A percentile compares a stretch with the other conserved stretches of the same genome.
These are phyloP conservation scores for Blakeslea trispora DNA, from an alignment of 371 early-diverging fungal species.

Conservation along the genomic window DNA sequence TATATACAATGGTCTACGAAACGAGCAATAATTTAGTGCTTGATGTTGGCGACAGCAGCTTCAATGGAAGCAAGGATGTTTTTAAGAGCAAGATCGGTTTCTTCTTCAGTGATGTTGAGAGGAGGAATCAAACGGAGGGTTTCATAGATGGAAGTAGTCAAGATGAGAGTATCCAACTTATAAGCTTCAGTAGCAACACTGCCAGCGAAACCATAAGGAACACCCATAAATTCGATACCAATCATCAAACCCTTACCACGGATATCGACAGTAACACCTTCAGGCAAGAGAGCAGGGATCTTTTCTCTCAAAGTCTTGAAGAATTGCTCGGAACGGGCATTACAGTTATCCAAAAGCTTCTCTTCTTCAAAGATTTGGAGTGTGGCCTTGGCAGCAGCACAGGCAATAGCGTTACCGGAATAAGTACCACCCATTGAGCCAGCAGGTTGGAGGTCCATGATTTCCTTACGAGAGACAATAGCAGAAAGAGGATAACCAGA, in stretches of 20 bases:
- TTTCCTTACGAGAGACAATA: conserved; percentile 44
- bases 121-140: conserved; percentile 62
- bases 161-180: conserved; percentile 49
- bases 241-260: conserved; percentile 66
- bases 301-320: conserved; percentile 42
- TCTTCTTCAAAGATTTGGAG: conserved; percentile 48
- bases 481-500: conserved; percentile 54
- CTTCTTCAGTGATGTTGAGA: conserved; percentile 55
- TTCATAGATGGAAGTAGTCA: conserved; percentile 61
- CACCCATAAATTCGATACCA: conserved; percentile 58
- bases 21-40: not conserved
- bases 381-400: conserved; percentile 56
- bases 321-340: conserved; percentile 49
- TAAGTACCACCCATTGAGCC: conserved; percentile 61
- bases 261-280: conserved; percentile 48
- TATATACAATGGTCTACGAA: no score
- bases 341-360: conserved; percentile 45
- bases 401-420: conserved; percentile 51
- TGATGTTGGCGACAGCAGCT: conserved; percentile 34
- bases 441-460: conserved; percentile 50
- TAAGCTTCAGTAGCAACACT: conserved; percentile 42
- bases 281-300: conserved; percentile 40
- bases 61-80: conserved; percentile 41
- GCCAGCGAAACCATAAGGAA: conserved; percentile 42
- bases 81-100: conserved; percentile 48